Percentiles rank a stretch among this genome's conserved stretches.
Conservation (phyloP, 2,329 filamentous ascomycete species). For the Huntiella savannae region DNA sequence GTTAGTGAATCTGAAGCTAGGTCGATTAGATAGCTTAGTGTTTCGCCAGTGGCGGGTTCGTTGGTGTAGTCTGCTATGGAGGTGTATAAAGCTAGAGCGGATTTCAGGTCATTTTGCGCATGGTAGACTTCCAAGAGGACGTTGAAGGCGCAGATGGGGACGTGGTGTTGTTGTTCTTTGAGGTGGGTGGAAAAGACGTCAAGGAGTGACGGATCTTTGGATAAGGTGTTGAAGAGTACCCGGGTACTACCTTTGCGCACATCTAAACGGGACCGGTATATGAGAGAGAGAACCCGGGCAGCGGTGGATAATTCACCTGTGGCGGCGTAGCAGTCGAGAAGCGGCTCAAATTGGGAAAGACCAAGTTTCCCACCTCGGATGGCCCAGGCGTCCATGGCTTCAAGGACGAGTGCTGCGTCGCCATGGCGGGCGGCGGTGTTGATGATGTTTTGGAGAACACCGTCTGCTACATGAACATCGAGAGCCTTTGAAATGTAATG, state of each 20-base stretch:
- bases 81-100: conserved; percentile 12
- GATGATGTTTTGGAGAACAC: conserved; percentile 48
- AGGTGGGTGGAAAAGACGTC: not conserved
- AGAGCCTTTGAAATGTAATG: conserved; percentile 34
- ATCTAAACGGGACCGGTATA: conserved; percentile 44
- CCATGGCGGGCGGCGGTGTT: conserved; percentile 50
- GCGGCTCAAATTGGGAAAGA: conserved; percentile 58
- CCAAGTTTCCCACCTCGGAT: conserved; percentile 37
- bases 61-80: conserved; percentile 12
- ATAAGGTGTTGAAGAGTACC: conserved; percentile 39
- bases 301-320: conserved; percentile 42
- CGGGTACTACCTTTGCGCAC: conserved; percentile 42
- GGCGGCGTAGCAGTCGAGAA: conserved; percentile 51
- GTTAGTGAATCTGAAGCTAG: not conserved
- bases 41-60: conserved; percentile 12
- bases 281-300: conserved; percentile 52
- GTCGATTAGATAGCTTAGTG: conserved; percentile 8
- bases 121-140: conserved; percentile 19
- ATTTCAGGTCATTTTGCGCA: conserved; percentile 8
- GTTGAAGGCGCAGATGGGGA: conserved; percentile 21
- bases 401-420: conserved; percentile 49
- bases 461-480: conserved; percentile 30
- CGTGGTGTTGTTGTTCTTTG: conserved; percentile 14
- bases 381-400: conserved; percentile 48
- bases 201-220: conserved; percentile 25